Base-by-base conservation (phyloP, 169 alveolate genomes). In the Perkinsus olseni region DNA sequence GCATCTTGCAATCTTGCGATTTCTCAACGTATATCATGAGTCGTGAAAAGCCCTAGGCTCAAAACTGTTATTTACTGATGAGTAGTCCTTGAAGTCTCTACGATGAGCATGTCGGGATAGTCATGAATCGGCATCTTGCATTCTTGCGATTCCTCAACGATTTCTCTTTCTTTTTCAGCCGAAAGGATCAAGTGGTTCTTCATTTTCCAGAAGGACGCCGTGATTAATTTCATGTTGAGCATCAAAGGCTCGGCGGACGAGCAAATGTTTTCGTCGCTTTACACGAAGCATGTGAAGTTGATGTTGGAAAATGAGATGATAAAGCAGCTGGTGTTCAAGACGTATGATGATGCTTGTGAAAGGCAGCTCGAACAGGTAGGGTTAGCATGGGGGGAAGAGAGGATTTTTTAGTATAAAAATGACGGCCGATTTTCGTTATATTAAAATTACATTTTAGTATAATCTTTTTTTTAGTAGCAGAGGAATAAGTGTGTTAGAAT, bases 131-230 rank as follows among this genome's bases (percentile, higher is more conserved):
- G n/a, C n/a, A n/a, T n/a, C 74, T 50, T 21, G 13, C 74, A 17
- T 21, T 21, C 74, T 50, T 21, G 13, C 74, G 13, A 13, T 50
- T 21, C 74, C 74, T 21, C 21, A 21, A 50, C 21, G 13, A 50
- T 3, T 90, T 39, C 92, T 36, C 50, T 40, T 40, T 40, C 3
- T 11, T 92, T 48, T n/a, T 74, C 40, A 36, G 91, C 74, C 4
- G 91, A 92, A 62, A 91, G 95, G 17, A 94, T 94, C 94, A 92
- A 93, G 93, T 93, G 95, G 95, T 94, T 94, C 91, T 94, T 94
- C 93, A 90, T 91, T 38, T 74, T 37, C 39, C 95, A 94, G 93
- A 94, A 94, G 94, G 95, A 94, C 36, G 92, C 74, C 17, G 93
- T 94, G 28, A 13, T 94, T 28, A 94, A 92, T 45, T 94, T 94